Evolutionary conservation across 2,329 filamentous ascomycete species (phyloP), one percentile per base, ranked within the genome.

Genomic region (Hymenoscyphus fraxineus): DNA sequence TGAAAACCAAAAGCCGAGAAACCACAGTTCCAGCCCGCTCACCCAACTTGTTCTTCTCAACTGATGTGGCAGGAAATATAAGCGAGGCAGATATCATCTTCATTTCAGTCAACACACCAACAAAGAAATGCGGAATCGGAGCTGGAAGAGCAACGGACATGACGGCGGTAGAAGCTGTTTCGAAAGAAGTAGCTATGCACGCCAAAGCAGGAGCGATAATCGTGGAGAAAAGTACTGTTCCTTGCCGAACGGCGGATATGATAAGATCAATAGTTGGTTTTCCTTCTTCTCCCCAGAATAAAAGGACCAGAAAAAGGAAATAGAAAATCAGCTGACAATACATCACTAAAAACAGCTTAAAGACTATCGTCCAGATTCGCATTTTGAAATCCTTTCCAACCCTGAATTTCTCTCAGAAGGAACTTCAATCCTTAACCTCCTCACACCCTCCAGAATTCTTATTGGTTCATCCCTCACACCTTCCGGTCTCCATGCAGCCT

Each of bases 211-310:
- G 87, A 58, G 85, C 88, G 62, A 90, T 93, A 63, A 85, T 94
- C 60, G 90, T 93, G 22, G 90, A 93, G 79, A 94, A 93, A 79
- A 90, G 86, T 63, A 94, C 91, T 0, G 91, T 93, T 32, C 91
- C 91, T 2, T 91, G 88, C 74, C 81, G 88, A 66, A 93, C 90
- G 5, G 88, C 89, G 1, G 83, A 91, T 69, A 83, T 87, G 39
- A 86, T 93, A 47, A 82, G 84, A 70, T 83, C 88, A 69, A 91
- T 87, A 68, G 86, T 92, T 77, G 76, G 81, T 74, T 51, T 35
- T 5, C 35, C 35, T 9, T n/a, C 2, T 5, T n/a, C 16, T 19
- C n/a, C 41, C 6, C 41, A 44, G 2, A 51, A n/a, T 27, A 51
- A 22, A 9, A 22, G 12, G 2, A 16, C 3, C 0, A 51, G 13